These are phyloP conservation scores for Calonectria pauciramosa DNA, from an alignment of 2,329 filamentous ascomycete genomes.

Conservation along the genomic window DNA sequence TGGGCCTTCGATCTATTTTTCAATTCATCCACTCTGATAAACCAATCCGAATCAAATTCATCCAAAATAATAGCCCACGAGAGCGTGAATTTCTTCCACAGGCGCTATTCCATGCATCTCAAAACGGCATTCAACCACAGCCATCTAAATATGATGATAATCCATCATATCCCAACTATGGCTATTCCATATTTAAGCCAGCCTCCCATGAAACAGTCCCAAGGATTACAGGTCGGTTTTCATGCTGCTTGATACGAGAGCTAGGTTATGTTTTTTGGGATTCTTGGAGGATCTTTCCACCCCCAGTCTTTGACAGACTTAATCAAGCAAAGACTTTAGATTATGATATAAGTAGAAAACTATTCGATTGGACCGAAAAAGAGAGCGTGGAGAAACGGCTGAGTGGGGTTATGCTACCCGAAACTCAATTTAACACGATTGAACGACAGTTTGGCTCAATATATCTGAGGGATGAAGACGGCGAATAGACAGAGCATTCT, in stretches of 20 bases:
- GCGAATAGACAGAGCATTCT: too few relatives aligned
- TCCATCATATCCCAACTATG: background rate
- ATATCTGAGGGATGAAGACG: too few relatives aligned
- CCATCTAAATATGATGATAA: background rate
- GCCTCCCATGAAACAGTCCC: background rate
- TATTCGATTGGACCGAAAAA: too few relatives aligned
- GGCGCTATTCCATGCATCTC: background rate
- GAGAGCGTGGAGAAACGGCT: too few relatives aligned
- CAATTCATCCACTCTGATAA: background rate
- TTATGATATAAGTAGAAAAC: too few relatives aligned
- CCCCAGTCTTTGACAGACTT: too few relatives aligned
- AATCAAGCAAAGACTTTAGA: too few relatives aligned
- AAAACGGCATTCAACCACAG: background rate
- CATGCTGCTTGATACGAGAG: background rate
- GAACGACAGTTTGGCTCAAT: too few relatives aligned
- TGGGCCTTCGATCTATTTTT: background rate
- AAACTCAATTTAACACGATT: too few relatives aligned
- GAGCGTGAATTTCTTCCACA: background rate
- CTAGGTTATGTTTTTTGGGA: too few relatives aligned
- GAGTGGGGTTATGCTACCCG: too few relatives aligned
- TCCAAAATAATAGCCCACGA: background rate
- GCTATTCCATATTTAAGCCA: background rate
- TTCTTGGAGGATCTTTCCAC: too few relatives aligned
- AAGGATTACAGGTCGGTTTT: background rate
- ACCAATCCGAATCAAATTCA: background rate